phyloP scores from a whole-genome alignment of 345 rosid genomes.

The Cardiospermum halicacabum region DNA sequence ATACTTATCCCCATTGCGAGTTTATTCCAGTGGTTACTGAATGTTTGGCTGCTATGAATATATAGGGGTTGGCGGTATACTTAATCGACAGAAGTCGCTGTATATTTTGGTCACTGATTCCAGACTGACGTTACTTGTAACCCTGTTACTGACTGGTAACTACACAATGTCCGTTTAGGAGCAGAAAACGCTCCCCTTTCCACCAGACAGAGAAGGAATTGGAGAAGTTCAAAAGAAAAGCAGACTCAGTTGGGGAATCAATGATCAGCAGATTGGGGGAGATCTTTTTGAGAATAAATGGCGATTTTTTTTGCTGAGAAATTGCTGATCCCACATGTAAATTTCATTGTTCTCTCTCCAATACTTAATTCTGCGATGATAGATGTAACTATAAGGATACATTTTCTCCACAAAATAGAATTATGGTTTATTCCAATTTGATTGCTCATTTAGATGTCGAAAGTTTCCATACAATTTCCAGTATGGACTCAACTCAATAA shows the following conservation, averaged over 20 bases:
- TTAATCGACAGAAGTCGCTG: not conserved
- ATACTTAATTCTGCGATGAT: not conserved
- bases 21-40: not conserved
- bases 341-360: not conserved
- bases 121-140: constrained; percentile 2
- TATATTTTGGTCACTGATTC: constrained; percentile 10
- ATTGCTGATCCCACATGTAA: not conserved
- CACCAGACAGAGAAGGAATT: constrained; percentile 1
- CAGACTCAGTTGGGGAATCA: not conserved
- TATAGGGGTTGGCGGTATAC: constrained; percentile 21
- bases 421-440: not conserved
- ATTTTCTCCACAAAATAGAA: constrained; percentile 1
- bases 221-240: constrained; percentile 2
- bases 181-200: constrained; percentile 9
- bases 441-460: not conserved
- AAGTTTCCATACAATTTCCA: not conserved
- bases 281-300: constrained; percentile 1
- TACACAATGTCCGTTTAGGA: constrained; percentile 6
- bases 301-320: not conserved
- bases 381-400: not conserved
- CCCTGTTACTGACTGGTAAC: constrained; percentile 17
- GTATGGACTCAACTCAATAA: not conserved
- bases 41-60: constrained; percentile 23
- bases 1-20: no score
- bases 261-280: constrained; percentile 1